These are phyloP conservation scores for Cladophialophora chaetospira DNA, from an alignment of 2,329 filamentous ascomycete genomes.

Conservation along the genomic window DNA sequence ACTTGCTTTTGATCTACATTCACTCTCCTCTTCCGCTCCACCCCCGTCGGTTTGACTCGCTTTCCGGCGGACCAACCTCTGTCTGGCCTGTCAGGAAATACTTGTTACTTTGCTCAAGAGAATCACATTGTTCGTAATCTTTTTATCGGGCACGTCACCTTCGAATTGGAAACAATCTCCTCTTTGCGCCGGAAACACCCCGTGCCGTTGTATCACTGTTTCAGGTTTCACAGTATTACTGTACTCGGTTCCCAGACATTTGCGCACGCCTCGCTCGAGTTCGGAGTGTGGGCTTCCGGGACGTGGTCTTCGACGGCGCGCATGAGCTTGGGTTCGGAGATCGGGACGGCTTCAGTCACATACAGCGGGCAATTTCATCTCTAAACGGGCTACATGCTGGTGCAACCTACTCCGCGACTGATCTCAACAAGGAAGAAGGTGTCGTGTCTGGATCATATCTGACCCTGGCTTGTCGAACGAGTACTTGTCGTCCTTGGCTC, in stretches of 20 bases:
- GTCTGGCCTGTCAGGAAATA: slow-evolving; percentile 12
- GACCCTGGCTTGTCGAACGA: neutral
- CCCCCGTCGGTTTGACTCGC: neutral
- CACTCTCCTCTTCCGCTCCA: neutral
- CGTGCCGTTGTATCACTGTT: slow-evolving; percentile 6
- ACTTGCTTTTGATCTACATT: slow-evolving; percentile 1
- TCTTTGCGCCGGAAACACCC: slow-evolving; percentile 3
- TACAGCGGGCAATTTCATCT: neutral
- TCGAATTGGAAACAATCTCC: slow-evolving; percentile 13
- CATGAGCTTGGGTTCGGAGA: neutral
- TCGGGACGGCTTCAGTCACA: slow-evolving; percentile 4
- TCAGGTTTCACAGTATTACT: slow-evolving; percentile 10
- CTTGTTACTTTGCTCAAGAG: slow-evolving; percentile 8
- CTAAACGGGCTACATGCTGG: neutral
- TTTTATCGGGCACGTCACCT: slow-evolving; percentile 12
- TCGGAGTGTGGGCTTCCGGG: slow-evolving; percentile 1
- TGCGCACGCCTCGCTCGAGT: neutral
- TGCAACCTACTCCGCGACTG: neutral
- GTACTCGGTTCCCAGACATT: neutral
- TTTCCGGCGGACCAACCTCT: slow-evolving; percentile 12
- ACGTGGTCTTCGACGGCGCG: slow-evolving; percentile 10
- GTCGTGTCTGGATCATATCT: neutral
- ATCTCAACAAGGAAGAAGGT: neutral
- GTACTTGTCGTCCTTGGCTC: neutral
- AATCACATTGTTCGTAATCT: neutral